Percentiles rank a stretch among this genome's conserved stretches.
Evolutionary conservation across 2,329 filamentous ascomycete species (phyloP).

Genomic region (Phialophora expanda): DNA sequence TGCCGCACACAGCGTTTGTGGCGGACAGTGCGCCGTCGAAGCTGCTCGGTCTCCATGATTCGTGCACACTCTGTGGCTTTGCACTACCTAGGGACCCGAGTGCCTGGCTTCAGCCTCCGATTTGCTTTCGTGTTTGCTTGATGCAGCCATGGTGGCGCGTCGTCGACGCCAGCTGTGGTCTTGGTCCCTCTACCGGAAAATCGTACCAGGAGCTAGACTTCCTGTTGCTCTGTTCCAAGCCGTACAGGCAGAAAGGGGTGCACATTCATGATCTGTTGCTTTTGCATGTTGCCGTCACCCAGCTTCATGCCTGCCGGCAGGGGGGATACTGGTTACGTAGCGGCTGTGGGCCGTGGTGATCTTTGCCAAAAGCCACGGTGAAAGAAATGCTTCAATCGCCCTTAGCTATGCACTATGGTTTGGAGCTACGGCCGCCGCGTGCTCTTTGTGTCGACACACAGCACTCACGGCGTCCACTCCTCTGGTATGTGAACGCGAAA

Average conservation of each 20-base stretch:
- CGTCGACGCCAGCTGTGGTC: background rate
- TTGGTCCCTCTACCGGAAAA: background rate
- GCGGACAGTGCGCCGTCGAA: background rate
- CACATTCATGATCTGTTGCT: background rate
- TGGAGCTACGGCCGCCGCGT: too few relatives aligned
- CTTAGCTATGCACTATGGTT: background rate
- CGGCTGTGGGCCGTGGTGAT: background rate
- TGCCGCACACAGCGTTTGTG: background rate
- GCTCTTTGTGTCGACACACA: background rate
- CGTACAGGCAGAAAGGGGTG: background rate
- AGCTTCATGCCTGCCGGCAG: too few relatives aligned
- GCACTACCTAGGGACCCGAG: background rate
- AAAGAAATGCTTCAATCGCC: background rate
- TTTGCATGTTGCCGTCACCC: background rate
- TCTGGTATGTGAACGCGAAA: background rate
- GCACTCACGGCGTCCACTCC: background rate
- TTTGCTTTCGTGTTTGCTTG: conserved; percentile 5
- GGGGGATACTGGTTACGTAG: background rate
- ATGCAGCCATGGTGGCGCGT: background rate
- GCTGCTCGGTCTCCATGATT: background rate
- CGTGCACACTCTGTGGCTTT: background rate
- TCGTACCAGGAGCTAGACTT: background rate
- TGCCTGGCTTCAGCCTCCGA: background rate
- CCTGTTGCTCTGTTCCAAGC: background rate
- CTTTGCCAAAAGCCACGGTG: background rate